phyloP scores from a whole-genome alignment of 2,329 filamentous ascomycete species.

The Trichophyton simii region DNA sequence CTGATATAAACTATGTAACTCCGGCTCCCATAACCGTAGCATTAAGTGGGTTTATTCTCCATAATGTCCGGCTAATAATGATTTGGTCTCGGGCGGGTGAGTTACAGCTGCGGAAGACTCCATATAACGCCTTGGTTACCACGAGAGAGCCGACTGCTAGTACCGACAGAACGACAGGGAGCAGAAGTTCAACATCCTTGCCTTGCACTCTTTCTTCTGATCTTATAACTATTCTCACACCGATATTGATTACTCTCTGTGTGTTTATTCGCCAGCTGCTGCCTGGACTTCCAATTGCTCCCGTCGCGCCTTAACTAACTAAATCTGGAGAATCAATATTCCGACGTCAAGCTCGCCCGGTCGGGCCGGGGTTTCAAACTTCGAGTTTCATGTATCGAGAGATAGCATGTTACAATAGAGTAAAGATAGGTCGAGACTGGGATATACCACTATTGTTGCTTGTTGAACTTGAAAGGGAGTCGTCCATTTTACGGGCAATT shows the following conservation, averaged over 20 bases:
- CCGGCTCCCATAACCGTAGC: background rate
- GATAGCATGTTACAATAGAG: background rate
- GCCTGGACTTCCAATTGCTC: no score
- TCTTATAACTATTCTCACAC: background rate
- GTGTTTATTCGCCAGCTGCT: background rate
- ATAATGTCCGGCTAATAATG: background rate
- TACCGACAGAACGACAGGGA: background rate
- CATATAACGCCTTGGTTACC: background rate
- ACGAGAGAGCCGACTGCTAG: background rate
- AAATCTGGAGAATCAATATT: background rate
- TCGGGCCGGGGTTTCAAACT: no score
- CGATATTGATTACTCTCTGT: background rate
- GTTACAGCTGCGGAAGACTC: background rate
- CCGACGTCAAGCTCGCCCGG: background rate
- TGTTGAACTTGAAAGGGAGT: background rate
- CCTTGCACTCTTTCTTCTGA: background rate
- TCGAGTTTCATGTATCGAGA: background rate
- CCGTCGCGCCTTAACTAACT: no score
- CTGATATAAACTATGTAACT: background rate
- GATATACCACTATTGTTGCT: background rate
- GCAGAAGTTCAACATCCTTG: background rate
- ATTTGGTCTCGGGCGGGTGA: background rate
- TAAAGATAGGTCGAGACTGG: background rate
- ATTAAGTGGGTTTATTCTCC: background rate
- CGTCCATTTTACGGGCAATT: background rate